These are phyloP conservation scores for Adiantum capillusveneris DNA, from an alignment of 75 land plant genomes.

Conservation along the genomic window DNA sequence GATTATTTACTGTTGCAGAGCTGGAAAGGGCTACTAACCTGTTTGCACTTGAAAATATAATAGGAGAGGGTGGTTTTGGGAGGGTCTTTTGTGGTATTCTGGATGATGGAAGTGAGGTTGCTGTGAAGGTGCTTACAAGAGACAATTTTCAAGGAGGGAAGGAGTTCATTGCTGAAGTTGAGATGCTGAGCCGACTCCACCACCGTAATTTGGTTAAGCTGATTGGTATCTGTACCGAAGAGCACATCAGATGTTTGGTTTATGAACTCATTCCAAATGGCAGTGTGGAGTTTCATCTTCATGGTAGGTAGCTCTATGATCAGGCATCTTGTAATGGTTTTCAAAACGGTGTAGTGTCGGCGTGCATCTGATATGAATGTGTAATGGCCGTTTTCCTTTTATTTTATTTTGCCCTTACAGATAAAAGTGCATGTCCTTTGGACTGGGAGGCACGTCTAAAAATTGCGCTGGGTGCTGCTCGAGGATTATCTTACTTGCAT, in stretches of 20 bases:
- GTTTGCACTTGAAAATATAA: slow-evolving; percentile 48
- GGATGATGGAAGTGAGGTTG: slow-evolving; percentile 70
- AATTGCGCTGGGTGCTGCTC: slow-evolving; percentile 85
- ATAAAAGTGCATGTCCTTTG: slow-evolving; percentile 42
- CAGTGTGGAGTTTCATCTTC: slow-evolving; percentile 86
- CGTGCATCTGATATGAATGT: too few relatives aligned
- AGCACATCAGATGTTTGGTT: slow-evolving; percentile 52
- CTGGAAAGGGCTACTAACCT: slow-evolving; percentile 61
- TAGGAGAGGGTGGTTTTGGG: slow-evolving; percentile 96
- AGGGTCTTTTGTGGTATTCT: slow-evolving; percentile 65
- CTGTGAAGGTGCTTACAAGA: slow-evolving; percentile 80
- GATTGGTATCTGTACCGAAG: slow-evolving; percentile 76
- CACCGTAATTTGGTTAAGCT: slow-evolving; percentile 86
- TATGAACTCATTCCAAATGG: slow-evolving; percentile 92
- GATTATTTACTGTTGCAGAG: slow-evolving; percentile 48
- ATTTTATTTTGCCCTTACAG: too few relatives aligned
- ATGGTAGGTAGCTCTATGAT: too few relatives aligned
- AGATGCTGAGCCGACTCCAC: slow-evolving; percentile 90
- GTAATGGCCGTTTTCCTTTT: too few relatives aligned
- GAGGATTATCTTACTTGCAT: slow-evolving; percentile 87
- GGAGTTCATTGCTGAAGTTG: slow-evolving; percentile 84
- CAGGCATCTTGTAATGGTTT: too few relatives aligned
- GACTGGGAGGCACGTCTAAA: slow-evolving; percentile 84
- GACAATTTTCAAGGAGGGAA: slow-evolving; percentile 65
- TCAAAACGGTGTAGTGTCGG: slow-evolving; percentile 1